Evolutionary conservation across 202 grass and related monocot species (phyloP).

Genomic region (Digitaria exilis): DNA sequence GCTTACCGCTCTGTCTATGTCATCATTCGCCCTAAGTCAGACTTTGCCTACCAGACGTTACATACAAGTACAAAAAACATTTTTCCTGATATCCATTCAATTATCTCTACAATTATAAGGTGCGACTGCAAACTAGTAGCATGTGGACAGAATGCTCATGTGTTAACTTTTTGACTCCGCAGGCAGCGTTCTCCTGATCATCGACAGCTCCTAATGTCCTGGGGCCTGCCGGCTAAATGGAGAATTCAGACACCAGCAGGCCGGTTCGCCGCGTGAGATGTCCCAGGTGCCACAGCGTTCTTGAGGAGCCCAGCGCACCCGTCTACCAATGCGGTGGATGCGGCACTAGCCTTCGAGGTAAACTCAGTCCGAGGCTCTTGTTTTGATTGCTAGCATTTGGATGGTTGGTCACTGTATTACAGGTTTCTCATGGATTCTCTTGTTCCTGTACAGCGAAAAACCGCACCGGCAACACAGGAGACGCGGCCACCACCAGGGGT

Average conservation of each 20-base stretch:
- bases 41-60: neutral
- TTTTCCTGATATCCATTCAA: neutral
- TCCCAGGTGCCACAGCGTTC: conserved; percentile 62
- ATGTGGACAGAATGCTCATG: conserved; percentile 10
- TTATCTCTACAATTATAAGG: neutral
- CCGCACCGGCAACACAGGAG: conserved; percentile 25
- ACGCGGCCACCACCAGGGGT: neutral
- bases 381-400: neutral
- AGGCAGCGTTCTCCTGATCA: neutral
- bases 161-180: neutral
- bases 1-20: neutral
- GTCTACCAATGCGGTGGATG: conserved; percentile 89
- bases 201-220: conserved; percentile 33
- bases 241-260: conserved; percentile 15
- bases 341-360: conserved; percentile 68
- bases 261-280: conserved; percentile 65
- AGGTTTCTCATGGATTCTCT: conserved; percentile 31
- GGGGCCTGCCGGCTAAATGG: conserved; percentile 36
- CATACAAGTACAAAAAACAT: neutral
- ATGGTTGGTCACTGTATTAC: neutral
- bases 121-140: neutral
- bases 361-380: neutral
- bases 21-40: neutral
- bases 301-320: conserved; percentile 57
- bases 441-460: conserved; percentile 56